Base-by-base conservation (phyloP, 192 early-diverging fungal genomes). In the Gonapodya prolifera region DNA sequence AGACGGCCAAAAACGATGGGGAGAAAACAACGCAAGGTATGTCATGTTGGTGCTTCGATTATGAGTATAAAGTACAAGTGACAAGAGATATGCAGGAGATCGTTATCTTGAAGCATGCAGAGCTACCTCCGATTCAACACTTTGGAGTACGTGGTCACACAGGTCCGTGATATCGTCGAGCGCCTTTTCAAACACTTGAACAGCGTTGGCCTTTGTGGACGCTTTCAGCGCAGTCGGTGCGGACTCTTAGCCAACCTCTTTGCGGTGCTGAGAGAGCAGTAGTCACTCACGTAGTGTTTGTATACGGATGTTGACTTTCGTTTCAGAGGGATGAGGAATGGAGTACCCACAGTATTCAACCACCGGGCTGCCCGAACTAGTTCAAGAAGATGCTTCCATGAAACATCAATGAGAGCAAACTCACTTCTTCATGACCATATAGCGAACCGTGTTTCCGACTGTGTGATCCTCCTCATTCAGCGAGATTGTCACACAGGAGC, bases 401-500 rank as follows among this genome's bases (percentile, higher is more conserved):
- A 2, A 16, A n/a, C n/a, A n/a, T 16, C 77, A 33, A 80, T 80
- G 28, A 70, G 35, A 75, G 13, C 13, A 2, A 31, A n/a, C 83
- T 79, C 87, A 95, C 93, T 98, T 97, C 81, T 98, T 95, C 92
- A 97, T 96, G 18, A 99, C 86, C 69, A 92, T 85, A 87, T 93
- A 96, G 78, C 97, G 90, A 69, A 99, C 86, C 0, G 95, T 83
- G 84, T 98, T 98, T 71, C 96, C 96, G 2, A 99, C 86, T 1
- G 97, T 99, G 82, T 99, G 97, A 83, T 97, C 97, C 83, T 99
- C 96, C 78, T 96, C 92, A 79, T 89, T 87, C 75, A 99, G 87
- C 34, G 85, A 88, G 77, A 99, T 97, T 0, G 97, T 98, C 78
- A 91, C 89, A 61, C 89, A 90, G 1, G 90, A 88, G 77, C 88